Evolutionary conservation across 768 basidiomycete species (phyloP).

Genomic region (Sarcodon sp.): DNA sequence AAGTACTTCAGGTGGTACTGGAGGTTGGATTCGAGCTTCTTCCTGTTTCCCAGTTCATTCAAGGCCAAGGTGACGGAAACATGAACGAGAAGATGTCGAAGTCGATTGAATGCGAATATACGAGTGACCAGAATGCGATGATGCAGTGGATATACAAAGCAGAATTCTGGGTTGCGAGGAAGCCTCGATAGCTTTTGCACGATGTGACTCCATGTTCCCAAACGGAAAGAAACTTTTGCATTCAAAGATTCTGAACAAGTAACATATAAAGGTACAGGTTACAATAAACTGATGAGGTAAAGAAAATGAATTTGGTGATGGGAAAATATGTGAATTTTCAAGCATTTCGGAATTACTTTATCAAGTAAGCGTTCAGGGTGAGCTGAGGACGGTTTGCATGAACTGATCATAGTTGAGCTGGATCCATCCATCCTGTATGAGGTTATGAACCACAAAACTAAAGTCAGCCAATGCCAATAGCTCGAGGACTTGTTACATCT

Average conservation of each 20-base stretch:
- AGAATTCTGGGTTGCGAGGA: slow-evolving; percentile 54
- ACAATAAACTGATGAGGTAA: no score
- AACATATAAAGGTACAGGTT: no score
- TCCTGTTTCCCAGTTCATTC: slow-evolving; percentile 4
- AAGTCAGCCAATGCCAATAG: no score
- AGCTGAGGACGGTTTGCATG: slow-evolving; percentile 51
- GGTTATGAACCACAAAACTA: background rate
- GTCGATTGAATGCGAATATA: slow-evolving; percentile 55
- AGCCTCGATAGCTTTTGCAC: slow-evolving; percentile 5
- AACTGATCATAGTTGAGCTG: slow-evolving; percentile 65
- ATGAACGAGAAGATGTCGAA: slow-evolving; percentile 14
- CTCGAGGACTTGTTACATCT: slow-evolving; percentile 17
- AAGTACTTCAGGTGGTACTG: slow-evolving; percentile 37
- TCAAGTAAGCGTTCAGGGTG: slow-evolving; percentile 29
- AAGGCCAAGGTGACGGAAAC: slow-evolving; percentile 11
- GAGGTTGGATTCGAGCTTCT: slow-evolving; percentile 39
- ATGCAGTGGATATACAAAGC: slow-evolving; percentile 60
- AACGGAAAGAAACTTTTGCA: no score
- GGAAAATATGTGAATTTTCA: no score
- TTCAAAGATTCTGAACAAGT: no score
- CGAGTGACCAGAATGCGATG: slow-evolving; percentile 47
- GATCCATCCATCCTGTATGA: slow-evolving; percentile 38
- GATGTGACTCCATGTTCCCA: no score
- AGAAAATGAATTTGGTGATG: no score
- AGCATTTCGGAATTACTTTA: background rate